Evolutionary conservation across 1,284 basidiomycete species (phyloP).

Genomic region (Cystobasidiaceae sp.): DNA sequence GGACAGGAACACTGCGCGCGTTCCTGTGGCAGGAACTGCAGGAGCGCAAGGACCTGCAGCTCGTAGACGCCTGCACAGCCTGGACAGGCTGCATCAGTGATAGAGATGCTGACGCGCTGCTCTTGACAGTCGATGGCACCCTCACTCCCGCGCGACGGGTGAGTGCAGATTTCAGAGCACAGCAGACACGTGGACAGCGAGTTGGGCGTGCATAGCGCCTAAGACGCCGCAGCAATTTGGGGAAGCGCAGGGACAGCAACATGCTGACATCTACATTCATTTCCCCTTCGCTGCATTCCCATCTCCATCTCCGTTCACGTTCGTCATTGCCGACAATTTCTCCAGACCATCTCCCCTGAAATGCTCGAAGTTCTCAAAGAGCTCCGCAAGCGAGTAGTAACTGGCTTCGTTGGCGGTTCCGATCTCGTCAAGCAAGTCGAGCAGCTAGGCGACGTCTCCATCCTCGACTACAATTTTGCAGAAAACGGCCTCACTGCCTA

Average conservation of each 20-base stretch:
- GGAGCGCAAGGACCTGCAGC: too few species aligned
- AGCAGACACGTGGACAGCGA: neutral
- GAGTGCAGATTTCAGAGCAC: conserved; percentile 36
- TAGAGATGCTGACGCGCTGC: neutral
- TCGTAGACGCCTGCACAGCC: too few species aligned
- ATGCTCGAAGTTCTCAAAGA: conserved; percentile 63
- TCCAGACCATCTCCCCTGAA: conserved; percentile 59
- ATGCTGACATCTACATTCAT: neutral
- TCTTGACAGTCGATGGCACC: conserved; percentile 77
- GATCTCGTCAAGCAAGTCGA: conserved; percentile 79
- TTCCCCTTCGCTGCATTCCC: neutral
- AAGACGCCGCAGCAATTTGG: neutral
- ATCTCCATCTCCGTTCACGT: neutral
- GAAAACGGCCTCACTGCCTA: conserved; percentile 94
- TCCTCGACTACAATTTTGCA: conserved; percentile 87
- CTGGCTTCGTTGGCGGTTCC: conserved; percentile 87
- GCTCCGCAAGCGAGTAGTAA: conserved; percentile 64
- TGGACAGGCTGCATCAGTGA: too few species aligned
- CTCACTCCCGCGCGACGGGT: conserved; percentile 72
- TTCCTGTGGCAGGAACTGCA: too few species aligned
- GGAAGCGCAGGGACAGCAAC: neutral
- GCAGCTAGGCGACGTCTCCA: conserved; percentile 64
- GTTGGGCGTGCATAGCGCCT: neutral
- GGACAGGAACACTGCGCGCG: too few species aligned
- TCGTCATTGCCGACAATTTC: neutral